Conservation (phyloP, 129 eudicot genomes). For the Pulicaria dysenterica region DNA sequence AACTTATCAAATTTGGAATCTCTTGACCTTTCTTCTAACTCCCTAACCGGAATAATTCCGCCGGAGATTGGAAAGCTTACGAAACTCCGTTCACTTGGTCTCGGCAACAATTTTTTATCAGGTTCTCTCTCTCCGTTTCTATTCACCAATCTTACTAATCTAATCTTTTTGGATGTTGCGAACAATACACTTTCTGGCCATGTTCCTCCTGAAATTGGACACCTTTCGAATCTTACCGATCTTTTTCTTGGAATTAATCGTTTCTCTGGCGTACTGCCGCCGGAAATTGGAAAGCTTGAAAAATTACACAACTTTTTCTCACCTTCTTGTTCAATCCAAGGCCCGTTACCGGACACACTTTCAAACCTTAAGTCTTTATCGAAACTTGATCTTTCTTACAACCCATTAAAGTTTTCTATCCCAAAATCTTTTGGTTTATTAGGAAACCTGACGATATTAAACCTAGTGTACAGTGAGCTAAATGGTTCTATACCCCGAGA, state of each 20-base stretch:
- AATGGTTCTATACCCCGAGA: conserved; percentile 68
- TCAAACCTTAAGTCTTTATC: conserved; percentile 52
- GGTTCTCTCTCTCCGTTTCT: conserved; percentile 51
- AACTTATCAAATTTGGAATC: conserved; percentile 39
- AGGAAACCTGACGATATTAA: conserved; percentile 50
- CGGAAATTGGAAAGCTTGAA: conserved; percentile 61
- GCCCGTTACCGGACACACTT: conserved; percentile 71
- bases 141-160: conserved; percentile 31
- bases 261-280: conserved; percentile 66
- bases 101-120: conserved; percentile 57
- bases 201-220: conserved; percentile 57
- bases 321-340: conserved; percentile 54
- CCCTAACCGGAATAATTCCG: conserved; percentile 53
- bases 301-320: conserved; percentile 48
- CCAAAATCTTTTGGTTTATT: conserved; percentile 55
- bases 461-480: conserved; percentile 56
- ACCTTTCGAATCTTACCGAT: conserved; percentile 46
- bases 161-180: conserved; percentile 57
- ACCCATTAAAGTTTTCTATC: conserved; percentile 64
- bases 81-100: conserved; percentile 48
- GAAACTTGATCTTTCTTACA: conserved; percentile 67
- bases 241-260: conserved; percentile 68
- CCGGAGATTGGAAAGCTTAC: conserved; percentile 43
- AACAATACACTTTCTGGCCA: conserved; percentile 67
- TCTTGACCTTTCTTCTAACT: conserved; percentile 68